Percentiles rank a stretch among this genome's conserved stretches.
phyloP scores from a whole-genome alignment of 495 filamentous ascomycete species.

The Talaromyces wortmannii region DNA sequence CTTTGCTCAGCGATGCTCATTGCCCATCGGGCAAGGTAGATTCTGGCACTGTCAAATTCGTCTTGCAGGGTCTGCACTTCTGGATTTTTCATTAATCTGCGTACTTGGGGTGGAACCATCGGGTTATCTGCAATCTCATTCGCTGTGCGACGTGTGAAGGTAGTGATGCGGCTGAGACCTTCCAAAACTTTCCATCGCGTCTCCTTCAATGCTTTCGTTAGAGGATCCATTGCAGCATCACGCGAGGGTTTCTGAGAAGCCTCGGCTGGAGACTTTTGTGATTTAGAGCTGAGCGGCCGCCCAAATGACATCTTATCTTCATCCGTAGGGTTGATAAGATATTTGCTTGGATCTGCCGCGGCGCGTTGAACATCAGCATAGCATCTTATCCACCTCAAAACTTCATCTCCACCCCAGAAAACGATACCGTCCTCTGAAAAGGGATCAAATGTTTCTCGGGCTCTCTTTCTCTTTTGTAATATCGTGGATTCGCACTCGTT shows the following conservation, averaged over 20 bases:
- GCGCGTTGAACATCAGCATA: slow-evolving; percentile 81
- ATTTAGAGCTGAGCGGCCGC: slow-evolving; percentile 30
- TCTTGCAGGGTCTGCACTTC: slow-evolving; percentile 94
- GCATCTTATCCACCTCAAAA: slow-evolving; percentile 79
- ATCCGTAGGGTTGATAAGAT: slow-evolving; percentile 77
- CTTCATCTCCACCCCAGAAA: slow-evolving; percentile 98
- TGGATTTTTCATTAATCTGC: slow-evolving; percentile 78
- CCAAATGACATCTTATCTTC: slow-evolving; percentile 84
- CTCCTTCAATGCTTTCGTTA: slow-evolving; percentile 92
- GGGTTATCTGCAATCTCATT: slow-evolving; percentile 88
- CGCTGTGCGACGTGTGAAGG: slow-evolving; percentile 84
- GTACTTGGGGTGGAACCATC: slow-evolving; percentile 78
- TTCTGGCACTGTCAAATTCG: slow-evolving; percentile 90
- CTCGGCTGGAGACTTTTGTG: slow-evolving; percentile 17
- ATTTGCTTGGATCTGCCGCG: slow-evolving; percentile 77
- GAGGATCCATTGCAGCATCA: slow-evolving; percentile 87
- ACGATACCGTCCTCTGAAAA: slow-evolving; percentile 78
- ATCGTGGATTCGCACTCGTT: slow-evolving; percentile 95
- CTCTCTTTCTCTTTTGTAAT: slow-evolving; percentile 79
- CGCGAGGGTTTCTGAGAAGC: slow-evolving; percentile 24
- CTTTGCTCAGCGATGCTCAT: slow-evolving; percentile 98
- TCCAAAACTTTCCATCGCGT: slow-evolving; percentile 94
- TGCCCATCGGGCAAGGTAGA: slow-evolving; percentile 94
- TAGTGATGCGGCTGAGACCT: slow-evolving; percentile 92
- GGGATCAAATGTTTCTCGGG: slow-evolving; percentile 80